Evolutionary conservation across 2,329 filamentous ascomycete species (phyloP).

Genomic region (Rhynchosporium secalis): DNA sequence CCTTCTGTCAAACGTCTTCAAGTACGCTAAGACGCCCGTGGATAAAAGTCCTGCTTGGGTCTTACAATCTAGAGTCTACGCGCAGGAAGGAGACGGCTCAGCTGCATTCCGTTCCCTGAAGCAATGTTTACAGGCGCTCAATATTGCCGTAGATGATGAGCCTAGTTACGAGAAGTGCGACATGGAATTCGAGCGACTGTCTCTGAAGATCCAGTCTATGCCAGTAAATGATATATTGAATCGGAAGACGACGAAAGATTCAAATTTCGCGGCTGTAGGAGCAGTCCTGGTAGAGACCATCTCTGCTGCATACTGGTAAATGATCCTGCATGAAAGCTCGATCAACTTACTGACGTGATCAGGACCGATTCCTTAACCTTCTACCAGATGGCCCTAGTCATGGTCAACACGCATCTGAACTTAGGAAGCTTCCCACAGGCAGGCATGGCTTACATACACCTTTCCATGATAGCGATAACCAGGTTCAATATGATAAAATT

Average conservation of each 20-base stretch:
- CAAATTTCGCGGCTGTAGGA: constrained; percentile 61
- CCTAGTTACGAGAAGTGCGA: constrained; percentile 79
- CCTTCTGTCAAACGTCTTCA: constrained; percentile 70
- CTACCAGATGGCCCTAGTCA: constrained; percentile 67
- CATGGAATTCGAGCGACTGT: constrained; percentile 64
- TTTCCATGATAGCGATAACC: constrained; percentile 65
- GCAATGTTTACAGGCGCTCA: constrained; percentile 69
- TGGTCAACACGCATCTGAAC: constrained; percentile 65
- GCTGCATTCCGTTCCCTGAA: constrained; percentile 70
- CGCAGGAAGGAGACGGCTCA: constrained; percentile 69
- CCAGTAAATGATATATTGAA: constrained; percentile 51
- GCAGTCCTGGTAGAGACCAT: constrained; percentile 70
- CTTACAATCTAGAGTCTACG: constrained; percentile 75
- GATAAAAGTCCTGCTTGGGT: constrained; percentile 86
- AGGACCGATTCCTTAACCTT: constrained; percentile 65
- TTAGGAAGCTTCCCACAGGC: constrained; percentile 68
- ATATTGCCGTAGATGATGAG: constrained; percentile 62
- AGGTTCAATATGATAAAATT: constrained; percentile 71
- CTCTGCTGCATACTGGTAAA: constrained; percentile 67
- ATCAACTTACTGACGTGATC: neutral
- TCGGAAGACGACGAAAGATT: constrained; percentile 48
- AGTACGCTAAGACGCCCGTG: constrained; percentile 66
- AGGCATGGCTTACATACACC: constrained; percentile 65
- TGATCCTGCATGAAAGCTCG: neutral
- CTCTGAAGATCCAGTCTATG: constrained; percentile 59